A percentile compares a stretch with the other conserved stretches of the same genome.
phyloP scores from a whole-genome alignment of 768 basidiomycete genomes.

The Lentinula lateritia region DNA sequence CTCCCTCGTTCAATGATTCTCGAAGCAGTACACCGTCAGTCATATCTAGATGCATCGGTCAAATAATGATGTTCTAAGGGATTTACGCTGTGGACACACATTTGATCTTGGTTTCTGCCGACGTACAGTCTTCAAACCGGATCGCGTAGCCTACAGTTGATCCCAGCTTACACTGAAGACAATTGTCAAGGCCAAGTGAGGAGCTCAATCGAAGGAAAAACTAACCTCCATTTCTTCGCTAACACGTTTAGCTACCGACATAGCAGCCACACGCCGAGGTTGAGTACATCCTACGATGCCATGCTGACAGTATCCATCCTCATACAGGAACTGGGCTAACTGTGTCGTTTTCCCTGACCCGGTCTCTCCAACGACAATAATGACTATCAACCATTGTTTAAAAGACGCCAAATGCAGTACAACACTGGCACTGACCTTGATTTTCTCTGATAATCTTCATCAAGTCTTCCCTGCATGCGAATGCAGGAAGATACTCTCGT shows the following conservation, averaged over 20 bases:
- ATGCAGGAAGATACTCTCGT: constrained; percentile 94
- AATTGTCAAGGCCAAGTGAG: constrained; percentile 5
- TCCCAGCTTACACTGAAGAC: constrained; percentile 75
- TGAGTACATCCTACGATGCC: constrained; percentile 97
- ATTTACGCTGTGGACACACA: constrained; percentile 44
- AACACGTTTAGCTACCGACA: constrained; percentile 99
- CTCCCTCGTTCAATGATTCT: constrained; percentile 98
- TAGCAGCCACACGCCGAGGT: constrained; percentile 96
- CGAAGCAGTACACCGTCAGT: constrained; percentile 98
- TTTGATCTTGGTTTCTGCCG: constrained; percentile 92
- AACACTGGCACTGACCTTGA: constrained; percentile 58
- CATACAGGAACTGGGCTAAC: constrained; percentile 90
- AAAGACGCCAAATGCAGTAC: constrained; percentile 1
- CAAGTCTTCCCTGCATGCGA: constrained; percentile 92
- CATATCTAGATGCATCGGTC: constrained; percentile 61
- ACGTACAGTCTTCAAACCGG: constrained; percentile 97
- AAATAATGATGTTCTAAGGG: neutral
- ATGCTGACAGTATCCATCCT: constrained; percentile 89
- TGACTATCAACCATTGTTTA: constrained; percentile 43
- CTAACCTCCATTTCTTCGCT: constrained; percentile 97
- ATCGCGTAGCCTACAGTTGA: constrained; percentile 93
- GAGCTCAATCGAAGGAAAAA: constrained; percentile 3
- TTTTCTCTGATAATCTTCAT: constrained; percentile 88
- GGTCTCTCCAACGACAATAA: constrained; percentile 98
- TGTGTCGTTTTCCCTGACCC: constrained; percentile 99